phyloP scores from a whole-genome alignment of 1,139 yeast genomes.

The Yamadazyma oceani region DNA sequence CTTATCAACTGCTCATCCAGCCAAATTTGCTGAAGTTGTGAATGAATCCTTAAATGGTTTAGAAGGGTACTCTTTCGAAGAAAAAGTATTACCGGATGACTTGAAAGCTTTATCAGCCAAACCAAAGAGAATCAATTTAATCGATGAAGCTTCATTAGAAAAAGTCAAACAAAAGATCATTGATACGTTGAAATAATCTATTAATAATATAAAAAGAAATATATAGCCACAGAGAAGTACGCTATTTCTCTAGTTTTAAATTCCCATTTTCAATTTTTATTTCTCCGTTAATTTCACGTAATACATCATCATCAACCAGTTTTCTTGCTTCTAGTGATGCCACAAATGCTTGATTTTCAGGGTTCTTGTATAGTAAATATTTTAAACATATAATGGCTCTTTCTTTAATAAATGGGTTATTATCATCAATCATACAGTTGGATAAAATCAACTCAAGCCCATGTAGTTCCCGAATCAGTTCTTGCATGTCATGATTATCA shows the following conservation, averaged over 20 bases:
- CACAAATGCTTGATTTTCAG: constrained; percentile 71
- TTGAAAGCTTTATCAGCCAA: constrained; percentile 68
- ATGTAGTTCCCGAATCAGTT: constrained; percentile 60
- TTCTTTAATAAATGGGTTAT: constrained; percentile 88
- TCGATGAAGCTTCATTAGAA: constrained; percentile 72
- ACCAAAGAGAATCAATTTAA: constrained; percentile 73
- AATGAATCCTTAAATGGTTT: constrained; percentile 68
- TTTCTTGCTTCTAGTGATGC: constrained; percentile 46
- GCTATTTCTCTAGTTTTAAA: constrained; percentile 13
- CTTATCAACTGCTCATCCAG: constrained; percentile 97
- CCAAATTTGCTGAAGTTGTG: constrained; percentile 95
- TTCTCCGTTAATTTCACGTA: constrained; percentile 43
- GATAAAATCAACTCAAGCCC: constrained; percentile 74
- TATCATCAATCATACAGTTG: constrained; percentile 80
- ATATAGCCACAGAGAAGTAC: too few species aligned
- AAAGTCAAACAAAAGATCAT: constrained; percentile 73
- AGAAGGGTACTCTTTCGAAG: constrained; percentile 78
- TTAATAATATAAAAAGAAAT: too few species aligned
- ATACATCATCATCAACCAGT: constrained; percentile 31
- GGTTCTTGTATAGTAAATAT: constrained; percentile 62
- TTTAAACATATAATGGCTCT: constrained; percentile 77
- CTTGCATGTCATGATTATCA: constrained; percentile 59
- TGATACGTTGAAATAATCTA: constrained; percentile 55
- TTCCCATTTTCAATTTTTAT: constrained; percentile 39
- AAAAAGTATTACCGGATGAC: constrained; percentile 86